A percentile compares a stretch with the other conserved stretches of the same genome.
Evolutionary conservation across 208 protist species (phyloP).

Genomic region (Novymonas esmeraldas): DNA sequence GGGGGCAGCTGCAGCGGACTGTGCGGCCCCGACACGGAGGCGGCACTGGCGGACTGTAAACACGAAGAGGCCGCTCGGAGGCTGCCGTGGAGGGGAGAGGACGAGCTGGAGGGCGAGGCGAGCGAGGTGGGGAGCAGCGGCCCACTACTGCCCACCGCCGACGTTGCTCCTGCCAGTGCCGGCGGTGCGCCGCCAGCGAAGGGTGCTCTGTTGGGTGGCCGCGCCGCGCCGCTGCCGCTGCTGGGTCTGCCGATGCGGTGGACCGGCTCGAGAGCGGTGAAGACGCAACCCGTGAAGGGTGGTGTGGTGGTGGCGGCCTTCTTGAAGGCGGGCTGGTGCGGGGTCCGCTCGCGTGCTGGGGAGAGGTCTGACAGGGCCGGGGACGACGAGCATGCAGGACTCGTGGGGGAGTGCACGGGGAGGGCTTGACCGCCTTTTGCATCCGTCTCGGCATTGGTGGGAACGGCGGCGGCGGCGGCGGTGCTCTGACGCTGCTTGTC

Average conservation of each 20-base stretch:
- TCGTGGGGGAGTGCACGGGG: constrained; percentile 1
- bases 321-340: constrained; percentile 5
- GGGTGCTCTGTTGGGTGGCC: neutral
- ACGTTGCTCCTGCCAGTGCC: neutral
- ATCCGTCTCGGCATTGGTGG: neutral
- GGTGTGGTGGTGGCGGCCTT: neutral
- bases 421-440: neutral
- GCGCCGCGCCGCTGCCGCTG: neutral
- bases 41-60: neutral
- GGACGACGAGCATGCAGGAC: neutral
- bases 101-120: neutral
- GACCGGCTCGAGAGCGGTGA: constrained; percentile 15
- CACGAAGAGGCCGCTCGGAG: neutral
- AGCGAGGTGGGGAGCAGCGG: neutral
- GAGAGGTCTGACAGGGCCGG: neutral
- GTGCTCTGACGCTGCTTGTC: constrained; percentile 25
- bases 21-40: neutral
- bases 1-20: neutral
- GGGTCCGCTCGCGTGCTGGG: neutral
- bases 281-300: neutral
- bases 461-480: neutral
- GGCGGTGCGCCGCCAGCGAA: neutral
- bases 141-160: neutral
- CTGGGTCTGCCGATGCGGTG: neutral
- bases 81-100: neutral